These are phyloP conservation scores for Leucosporidium yakuticum DNA, from an alignment of 768 basidiomycete species.

Conservation along the genomic window DNA sequence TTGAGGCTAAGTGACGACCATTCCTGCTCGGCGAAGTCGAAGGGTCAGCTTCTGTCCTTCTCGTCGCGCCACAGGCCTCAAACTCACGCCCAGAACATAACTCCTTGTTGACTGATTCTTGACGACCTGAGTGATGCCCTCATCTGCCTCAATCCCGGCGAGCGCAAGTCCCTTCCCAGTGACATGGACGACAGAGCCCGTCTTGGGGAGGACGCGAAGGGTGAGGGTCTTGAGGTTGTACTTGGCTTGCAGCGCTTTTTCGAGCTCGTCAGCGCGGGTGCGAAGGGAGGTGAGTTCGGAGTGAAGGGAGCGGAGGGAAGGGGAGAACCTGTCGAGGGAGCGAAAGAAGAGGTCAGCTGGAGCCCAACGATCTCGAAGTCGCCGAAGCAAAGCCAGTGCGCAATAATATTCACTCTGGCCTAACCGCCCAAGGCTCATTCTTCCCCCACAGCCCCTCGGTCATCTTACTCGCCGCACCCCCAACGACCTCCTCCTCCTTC, in stretches of 20 bases:
- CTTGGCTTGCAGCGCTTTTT: background rate
- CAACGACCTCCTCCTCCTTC: conserved; percentile 24
- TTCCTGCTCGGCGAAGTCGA: conserved; percentile 6
- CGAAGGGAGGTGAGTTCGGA: background rate
- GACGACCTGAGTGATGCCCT: background rate
- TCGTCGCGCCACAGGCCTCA: no score
- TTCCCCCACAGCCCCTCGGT: conserved; percentile 35
- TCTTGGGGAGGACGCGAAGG: conserved; percentile 1
- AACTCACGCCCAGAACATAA: background rate
- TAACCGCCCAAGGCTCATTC: conserved; percentile 20
- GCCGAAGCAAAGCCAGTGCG: background rate
- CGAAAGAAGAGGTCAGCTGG: background rate
- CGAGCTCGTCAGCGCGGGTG: conserved; percentile 1
- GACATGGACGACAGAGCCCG: conserved; percentile 13
- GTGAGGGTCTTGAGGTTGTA: conserved; percentile 9
- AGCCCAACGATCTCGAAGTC: no score
- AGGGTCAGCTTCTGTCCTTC: no score
- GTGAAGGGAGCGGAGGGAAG: background rate
- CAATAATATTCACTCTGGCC: background rate
- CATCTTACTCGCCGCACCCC: background rate
- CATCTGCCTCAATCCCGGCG: background rate
- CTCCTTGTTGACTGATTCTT: background rate
- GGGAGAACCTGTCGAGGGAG: conserved; percentile 14
- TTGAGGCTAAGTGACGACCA: conserved; percentile 8
- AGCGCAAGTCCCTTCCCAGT: background rate